Evolutionary conservation across 495 filamentous ascomycete genomes (phyloP).

Genomic region (Podospora pseudocomata): DNA sequence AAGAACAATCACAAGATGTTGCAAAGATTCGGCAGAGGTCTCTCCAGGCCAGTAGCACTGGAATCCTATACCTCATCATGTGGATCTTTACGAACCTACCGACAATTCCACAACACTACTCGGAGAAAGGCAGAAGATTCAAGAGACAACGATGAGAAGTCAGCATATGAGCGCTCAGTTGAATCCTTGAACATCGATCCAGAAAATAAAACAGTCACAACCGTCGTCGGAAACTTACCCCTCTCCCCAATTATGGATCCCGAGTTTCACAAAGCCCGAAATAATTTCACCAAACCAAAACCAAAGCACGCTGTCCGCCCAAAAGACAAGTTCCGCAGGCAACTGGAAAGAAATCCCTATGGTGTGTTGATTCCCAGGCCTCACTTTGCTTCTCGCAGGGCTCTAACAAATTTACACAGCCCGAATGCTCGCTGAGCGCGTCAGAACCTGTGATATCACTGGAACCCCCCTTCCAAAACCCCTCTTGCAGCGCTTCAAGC

Average conservation of each 20-base stretch:
- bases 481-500: slow-evolving; percentile 60
- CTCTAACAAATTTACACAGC: slow-evolving; percentile 32
- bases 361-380: slow-evolving; percentile 39
- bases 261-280: slow-evolving; percentile 35
- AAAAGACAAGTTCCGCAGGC: slow-evolving; percentile 47
- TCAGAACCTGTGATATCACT: slow-evolving; percentile 61
- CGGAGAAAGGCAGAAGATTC: background rate
- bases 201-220: slow-evolving; percentile 36
- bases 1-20: background rate
- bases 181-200: slow-evolving; percentile 27
- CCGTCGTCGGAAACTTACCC: slow-evolving; percentile 39
- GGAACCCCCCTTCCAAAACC: slow-evolving; percentile 52
- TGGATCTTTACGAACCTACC: background rate
- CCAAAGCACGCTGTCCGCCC: slow-evolving; percentile 16
- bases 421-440: slow-evolving; percentile 61
- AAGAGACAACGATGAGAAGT: background rate
- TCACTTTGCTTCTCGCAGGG: background rate
- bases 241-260: slow-evolving; percentile 52
- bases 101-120: background rate
- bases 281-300: slow-evolving; percentile 30
- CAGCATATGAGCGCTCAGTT: background rate
- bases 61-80: background rate
- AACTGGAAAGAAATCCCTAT: slow-evolving; percentile 56
- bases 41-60: background rate
- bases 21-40: background rate